Conservation (phyloP, 78 protist genomes). For the Emiliania huxleyi region DNA sequence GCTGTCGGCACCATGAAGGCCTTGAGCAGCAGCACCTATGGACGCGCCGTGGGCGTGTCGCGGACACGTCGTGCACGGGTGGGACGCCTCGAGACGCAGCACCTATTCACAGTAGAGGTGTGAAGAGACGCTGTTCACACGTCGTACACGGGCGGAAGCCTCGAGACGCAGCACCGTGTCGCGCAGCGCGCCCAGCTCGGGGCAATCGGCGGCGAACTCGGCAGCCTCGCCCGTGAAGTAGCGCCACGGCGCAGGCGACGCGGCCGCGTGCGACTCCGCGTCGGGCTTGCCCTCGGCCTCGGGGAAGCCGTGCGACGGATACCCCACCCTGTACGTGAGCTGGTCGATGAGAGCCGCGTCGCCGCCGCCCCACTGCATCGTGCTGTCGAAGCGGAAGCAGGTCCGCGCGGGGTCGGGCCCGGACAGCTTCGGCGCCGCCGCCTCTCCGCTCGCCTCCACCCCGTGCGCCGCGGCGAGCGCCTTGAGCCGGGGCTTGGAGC, state of each 20-base stretch:
- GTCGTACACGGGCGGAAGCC: no score
- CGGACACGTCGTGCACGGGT: no score
- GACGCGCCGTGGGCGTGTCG: no score
- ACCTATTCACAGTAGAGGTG: no score
- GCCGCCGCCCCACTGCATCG: neutral
- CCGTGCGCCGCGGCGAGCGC: no score
- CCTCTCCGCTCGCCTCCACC: no score
- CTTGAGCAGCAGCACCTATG: constrained; percentile 36
- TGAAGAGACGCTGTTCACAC: no score
- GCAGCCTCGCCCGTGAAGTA: neutral
- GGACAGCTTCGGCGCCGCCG: neutral
- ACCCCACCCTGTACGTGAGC: neutral
- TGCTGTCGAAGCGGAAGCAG: neutral
- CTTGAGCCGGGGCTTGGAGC: no score
- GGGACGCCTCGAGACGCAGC: no score
- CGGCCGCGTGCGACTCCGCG: neutral
- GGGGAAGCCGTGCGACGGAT: neutral
- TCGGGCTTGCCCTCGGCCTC: neutral
- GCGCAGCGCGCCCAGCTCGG: constrained; percentile 23
- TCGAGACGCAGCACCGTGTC: neutral
- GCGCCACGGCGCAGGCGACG: neutral
- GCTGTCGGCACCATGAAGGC: neutral
- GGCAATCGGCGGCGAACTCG: neutral
- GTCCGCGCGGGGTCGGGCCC: neutral
- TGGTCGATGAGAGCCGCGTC: neutral